phyloP scores from a whole-genome alignment of 2,329 filamentous ascomycete genomes.

The Cercospora sesami region DNA sequence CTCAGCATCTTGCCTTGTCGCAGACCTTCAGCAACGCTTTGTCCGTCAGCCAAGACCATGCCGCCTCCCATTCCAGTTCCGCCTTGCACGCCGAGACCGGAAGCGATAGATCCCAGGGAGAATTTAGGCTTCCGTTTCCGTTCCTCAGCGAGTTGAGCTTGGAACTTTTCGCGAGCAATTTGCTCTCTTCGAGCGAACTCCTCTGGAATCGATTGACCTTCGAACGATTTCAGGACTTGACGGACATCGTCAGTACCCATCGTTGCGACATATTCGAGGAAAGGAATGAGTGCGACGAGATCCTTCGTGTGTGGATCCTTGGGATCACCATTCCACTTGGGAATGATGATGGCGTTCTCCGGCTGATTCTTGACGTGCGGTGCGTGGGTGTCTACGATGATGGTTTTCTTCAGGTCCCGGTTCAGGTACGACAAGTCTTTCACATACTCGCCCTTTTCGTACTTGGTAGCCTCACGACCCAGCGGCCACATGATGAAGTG shows the following conservation, averaged over 20 bases:
- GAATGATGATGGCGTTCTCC: constrained; percentile 91
- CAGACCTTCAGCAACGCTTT: constrained; percentile 73
- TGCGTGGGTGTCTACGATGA: constrained; percentile 86
- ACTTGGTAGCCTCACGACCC: constrained; percentile 94
- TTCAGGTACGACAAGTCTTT: constrained; percentile 99
- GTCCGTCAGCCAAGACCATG: constrained; percentile 49
- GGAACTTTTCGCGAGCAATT: constrained; percentile 78
- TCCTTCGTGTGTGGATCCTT: constrained; percentile 67
- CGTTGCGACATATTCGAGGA: constrained; percentile 94
- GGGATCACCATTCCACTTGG: constrained; percentile 83
- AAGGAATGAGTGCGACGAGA: constrained; percentile 85
- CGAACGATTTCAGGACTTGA: constrained; percentile 54
- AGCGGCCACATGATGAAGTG: constrained; percentile 93
- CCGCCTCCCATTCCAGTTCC: constrained; percentile 58
- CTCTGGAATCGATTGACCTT: constrained; percentile 81
- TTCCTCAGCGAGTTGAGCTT: constrained; percentile 72
- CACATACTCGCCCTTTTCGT: constrained; percentile 92
- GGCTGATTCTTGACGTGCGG: constrained; percentile 84
- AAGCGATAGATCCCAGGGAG: constrained; percentile 60
- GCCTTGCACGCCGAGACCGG: constrained; percentile 76
- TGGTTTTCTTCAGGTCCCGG: constrained; percentile 90
- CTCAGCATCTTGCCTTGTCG: constrained; percentile 95
- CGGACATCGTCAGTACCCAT: constrained; percentile 86
- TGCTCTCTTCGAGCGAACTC: constrained; percentile 91
- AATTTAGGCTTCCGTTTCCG: constrained; percentile 61